Percentiles rank a stretch among this genome's conserved stretches.
Conservation (phyloP, 1,284 basidiomycete genomes). For the Cryptococcus deneoformans region DNA sequence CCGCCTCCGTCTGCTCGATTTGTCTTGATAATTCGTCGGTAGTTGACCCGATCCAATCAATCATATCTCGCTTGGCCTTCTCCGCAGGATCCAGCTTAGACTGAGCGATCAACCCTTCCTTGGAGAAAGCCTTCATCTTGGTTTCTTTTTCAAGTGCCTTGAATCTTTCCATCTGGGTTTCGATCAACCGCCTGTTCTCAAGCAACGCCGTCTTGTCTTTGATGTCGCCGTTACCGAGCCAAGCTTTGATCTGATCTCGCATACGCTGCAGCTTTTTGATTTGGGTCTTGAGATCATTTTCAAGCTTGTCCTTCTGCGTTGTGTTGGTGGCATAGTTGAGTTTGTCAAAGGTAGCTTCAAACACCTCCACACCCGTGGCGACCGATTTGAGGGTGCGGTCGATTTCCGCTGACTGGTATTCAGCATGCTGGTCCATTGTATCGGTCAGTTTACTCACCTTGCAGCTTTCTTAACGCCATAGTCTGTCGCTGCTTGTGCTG, state of each 20-base stretch:
- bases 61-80: constrained; percentile 90
- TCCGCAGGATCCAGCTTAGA: constrained; percentile 94
- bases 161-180: constrained; percentile 99
- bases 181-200: constrained; percentile 93
- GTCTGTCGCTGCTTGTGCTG: background rate
- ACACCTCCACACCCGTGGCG: constrained; percentile 86
- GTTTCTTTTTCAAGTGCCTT: constrained; percentile 99
- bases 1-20: constrained; percentile 91
- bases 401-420: constrained; percentile 70
- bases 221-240: constrained; percentile 97
- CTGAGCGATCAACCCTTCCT: constrained; percentile 94
- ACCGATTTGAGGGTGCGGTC: constrained; percentile 96
- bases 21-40: constrained; percentile 93
- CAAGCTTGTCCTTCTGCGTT: constrained; percentile 95
- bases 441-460: constrained; percentile 23
- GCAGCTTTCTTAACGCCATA: constrained; percentile 46
- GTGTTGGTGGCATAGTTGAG: constrained; percentile 85
- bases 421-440: too few species aligned
- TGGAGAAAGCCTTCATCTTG: constrained; percentile 99
- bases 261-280: constrained; percentile 99
- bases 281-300: constrained; percentile 92
- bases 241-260: constrained; percentile 99
- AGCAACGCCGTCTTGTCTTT: constrained; percentile 95
- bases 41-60: constrained; percentile 77
- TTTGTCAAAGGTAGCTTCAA: constrained; percentile 95